Evolutionary conservation across 768 basidiomycete genomes (phyloP).

Genomic region (Daedalea quercina): DNA sequence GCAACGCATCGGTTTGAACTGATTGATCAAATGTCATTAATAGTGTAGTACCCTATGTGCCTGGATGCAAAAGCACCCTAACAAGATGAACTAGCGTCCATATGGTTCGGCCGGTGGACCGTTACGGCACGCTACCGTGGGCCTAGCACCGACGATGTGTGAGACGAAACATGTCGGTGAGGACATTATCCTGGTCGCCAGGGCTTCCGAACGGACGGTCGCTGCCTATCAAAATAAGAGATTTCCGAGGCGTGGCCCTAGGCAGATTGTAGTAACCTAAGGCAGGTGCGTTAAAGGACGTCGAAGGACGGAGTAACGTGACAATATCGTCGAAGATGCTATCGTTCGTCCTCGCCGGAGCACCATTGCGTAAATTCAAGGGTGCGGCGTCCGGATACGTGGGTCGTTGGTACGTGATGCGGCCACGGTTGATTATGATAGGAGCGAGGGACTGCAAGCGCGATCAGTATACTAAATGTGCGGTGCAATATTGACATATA

Average conservation of each 20-base stretch:
- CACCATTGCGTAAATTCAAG: neutral
- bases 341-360: neutral
- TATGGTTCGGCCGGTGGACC: too few species aligned
- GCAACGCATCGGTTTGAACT: too few species aligned
- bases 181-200: neutral
- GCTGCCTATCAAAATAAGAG: neutral
- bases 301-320: neutral
- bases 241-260: neutral
- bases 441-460: neutral
- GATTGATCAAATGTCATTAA: too few species aligned
- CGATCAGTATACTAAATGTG: neutral
- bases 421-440: neutral
- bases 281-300: neutral
- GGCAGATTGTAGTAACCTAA: neutral
- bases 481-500: too few species aligned
- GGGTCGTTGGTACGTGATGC: neutral
- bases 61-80: too few species aligned
- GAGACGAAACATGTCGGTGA: neutral
- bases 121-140: too few species aligned
- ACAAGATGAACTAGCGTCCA: too few species aligned
- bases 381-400: neutral
- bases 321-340: neutral
- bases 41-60: too few species aligned
- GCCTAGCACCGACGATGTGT: too few species aligned
- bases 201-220: neutral